phyloP scores from a whole-genome alignment of 2,329 filamentous ascomycete genomes.

The Colletotrichum sp. region DNA sequence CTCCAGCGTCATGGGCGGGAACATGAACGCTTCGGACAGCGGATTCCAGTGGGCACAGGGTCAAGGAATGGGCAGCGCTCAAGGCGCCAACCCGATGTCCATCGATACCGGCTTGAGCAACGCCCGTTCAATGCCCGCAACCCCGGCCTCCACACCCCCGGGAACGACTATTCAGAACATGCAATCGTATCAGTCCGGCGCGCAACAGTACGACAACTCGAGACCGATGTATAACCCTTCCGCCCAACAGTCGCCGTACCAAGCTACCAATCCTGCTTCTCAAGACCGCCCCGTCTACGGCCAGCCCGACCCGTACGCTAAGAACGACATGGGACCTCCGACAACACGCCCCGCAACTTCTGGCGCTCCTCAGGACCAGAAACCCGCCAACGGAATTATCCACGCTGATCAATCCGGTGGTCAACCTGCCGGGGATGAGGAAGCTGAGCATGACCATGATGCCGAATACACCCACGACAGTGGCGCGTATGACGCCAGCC shows the following conservation, averaged over 20 bases:
- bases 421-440: slow-evolving; percentile 65
- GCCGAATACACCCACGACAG: slow-evolving; percentile 88
- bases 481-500: slow-evolving; percentile 74
- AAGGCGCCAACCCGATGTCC: slow-evolving; percentile 73
- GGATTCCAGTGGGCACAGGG: slow-evolving; percentile 79
- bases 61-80: slow-evolving; percentile 65
- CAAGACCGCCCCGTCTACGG: slow-evolving; percentile 70
- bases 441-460: slow-evolving; percentile 77
- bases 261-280: slow-evolving; percentile 63
- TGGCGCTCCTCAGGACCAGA: slow-evolving; percentile 65
- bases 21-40: slow-evolving; percentile 72
- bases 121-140: slow-evolving; percentile 85
- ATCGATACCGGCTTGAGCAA: slow-evolving; percentile 83
- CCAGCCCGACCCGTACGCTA: slow-evolving; percentile 74
- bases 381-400: slow-evolving; percentile 71
- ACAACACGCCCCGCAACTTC: slow-evolving; percentile 64
- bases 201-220: slow-evolving; percentile 76
- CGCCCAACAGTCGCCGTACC: slow-evolving; percentile 74
- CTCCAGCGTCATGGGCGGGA: slow-evolving; percentile 77
- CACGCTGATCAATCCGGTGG: slow-evolving; percentile 55
- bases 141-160: slow-evolving; percentile 89
- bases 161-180: slow-evolving; percentile 78
- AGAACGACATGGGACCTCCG: slow-evolving; percentile 89
- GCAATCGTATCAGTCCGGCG: slow-evolving; percentile 74
- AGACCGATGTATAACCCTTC: slow-evolving; percentile 81